Evolutionary conservation across 192 early-diverging fungal species (phyloP).

Genomic region (Coemansia sp.): DNA sequence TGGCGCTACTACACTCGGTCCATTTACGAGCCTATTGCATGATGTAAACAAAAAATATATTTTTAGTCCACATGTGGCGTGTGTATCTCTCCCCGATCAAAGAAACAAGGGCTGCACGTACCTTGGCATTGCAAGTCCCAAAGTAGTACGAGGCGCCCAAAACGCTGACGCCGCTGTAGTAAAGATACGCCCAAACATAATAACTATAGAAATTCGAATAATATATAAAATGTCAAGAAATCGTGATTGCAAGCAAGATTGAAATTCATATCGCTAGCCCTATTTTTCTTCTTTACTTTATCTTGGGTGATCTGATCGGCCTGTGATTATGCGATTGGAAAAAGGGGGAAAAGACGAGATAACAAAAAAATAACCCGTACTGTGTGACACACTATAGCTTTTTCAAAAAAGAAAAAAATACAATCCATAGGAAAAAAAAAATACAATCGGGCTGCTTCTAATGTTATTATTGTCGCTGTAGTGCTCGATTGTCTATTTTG

Average conservation of each 20-base stretch:
- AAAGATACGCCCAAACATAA: conserved; percentile 14
- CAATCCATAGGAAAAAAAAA: background rate
- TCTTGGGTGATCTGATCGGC: conserved; percentile 4
- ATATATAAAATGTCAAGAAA: background rate
- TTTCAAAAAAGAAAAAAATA: too few relatives aligned
- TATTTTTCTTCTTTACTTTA: background rate
- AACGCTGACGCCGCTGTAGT: conserved; percentile 6
- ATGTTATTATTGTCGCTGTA: background rate
- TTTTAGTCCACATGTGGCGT: background rate
- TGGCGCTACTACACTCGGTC: background rate
- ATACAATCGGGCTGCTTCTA: background rate
- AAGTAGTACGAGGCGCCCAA: background rate
- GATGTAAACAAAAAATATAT: background rate
- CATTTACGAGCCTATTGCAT: background rate
- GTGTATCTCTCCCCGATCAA: background rate
- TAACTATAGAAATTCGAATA: background rate
- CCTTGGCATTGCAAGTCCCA: background rate
- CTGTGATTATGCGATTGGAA: background rate
- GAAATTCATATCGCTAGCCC: background rate
- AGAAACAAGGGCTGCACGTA: background rate
- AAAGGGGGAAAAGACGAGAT: too few relatives aligned
- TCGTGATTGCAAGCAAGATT: background rate
- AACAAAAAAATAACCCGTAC: background rate
- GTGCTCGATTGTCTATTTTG: background rate
- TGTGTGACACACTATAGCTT: background rate